Evolutionary conservation across 352 stramenopile species (phyloP).

Genomic region (Pythium chondricola): DNA sequence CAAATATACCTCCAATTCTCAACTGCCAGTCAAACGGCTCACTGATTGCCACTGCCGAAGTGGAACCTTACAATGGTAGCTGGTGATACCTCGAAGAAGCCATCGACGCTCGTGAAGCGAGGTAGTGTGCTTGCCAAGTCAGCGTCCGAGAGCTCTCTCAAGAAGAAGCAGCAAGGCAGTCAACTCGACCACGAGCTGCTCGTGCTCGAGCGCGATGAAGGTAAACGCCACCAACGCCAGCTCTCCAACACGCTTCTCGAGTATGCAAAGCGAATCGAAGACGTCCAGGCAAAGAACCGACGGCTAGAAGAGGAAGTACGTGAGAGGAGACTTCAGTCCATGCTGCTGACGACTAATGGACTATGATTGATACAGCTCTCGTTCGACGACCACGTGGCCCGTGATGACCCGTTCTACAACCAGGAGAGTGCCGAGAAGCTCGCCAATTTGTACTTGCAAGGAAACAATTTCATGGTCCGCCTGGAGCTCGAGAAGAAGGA

Average conservation of each 20-base stretch:
- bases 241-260: constrained; percentile 57
- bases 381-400: constrained; percentile 62
- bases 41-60: neutral
- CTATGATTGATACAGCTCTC: constrained; percentile 32
- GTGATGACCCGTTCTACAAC: constrained; percentile 76
- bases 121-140: constrained; percentile 12
- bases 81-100: constrained; percentile 10
- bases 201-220: constrained; percentile 60
- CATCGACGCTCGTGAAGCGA: no score
- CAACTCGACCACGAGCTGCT: constrained; percentile 67
- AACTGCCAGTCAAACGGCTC: neutral
- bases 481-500: constrained; percentile 75
- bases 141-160: constrained; percentile 25
- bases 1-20: neutral
- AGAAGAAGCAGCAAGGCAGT: constrained; percentile 38
- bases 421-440: constrained; percentile 67
- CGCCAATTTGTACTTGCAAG: constrained; percentile 67
- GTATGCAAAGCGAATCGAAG: constrained; percentile 73
- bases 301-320: constrained; percentile 68
- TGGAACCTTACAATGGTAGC: constrained; percentile 1
- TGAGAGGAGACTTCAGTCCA: neutral
- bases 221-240: constrained; percentile 63
- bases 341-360: neutral
- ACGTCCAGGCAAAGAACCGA: constrained; percentile 71
- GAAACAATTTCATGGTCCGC: constrained; percentile 79